These are phyloP conservation scores for Calonectria pteridis DNA, from an alignment of 2,329 filamentous ascomycete species.

Conservation along the genomic window DNA sequence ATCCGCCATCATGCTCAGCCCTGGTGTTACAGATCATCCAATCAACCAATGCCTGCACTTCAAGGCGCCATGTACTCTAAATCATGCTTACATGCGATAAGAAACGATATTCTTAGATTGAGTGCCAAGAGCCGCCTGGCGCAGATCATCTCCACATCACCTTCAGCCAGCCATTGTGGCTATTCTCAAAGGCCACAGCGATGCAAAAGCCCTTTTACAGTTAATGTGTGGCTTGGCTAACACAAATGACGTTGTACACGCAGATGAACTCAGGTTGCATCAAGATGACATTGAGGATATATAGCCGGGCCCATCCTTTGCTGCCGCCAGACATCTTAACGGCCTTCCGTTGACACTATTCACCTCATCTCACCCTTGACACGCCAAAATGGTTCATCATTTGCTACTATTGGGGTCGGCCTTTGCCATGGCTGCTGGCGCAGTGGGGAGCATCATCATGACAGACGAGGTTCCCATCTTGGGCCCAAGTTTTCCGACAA, in stretches of 20 bases:
- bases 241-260: neutral
- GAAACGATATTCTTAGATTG: neutral
- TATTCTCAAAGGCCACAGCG: neutral
- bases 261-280: neutral
- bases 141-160: neutral
- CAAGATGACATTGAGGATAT: neutral
- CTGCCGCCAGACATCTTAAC: too few relatives aligned
- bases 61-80: neutral
- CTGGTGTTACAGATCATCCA: neutral
- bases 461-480: constrained; percentile 37
- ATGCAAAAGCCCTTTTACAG: neutral
- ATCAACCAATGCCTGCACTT: neutral
- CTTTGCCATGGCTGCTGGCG: neutral
- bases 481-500: constrained; percentile 35
- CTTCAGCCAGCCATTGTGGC: neutral
- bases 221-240: neutral
- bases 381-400: neutral
- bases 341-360: neutral
- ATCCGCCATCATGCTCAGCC: neutral
- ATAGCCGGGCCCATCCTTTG: neutral
- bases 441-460: neutral
- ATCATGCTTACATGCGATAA: neutral
- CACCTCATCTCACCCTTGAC: neutral
- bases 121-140: neutral
- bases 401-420: neutral